Percentiles rank a stretch among this genome's conserved stretches.
These are phyloP conservation scores for Corchorus olitorius DNA, from an alignment of 345 rosid species.

Conservation along the genomic window DNA sequence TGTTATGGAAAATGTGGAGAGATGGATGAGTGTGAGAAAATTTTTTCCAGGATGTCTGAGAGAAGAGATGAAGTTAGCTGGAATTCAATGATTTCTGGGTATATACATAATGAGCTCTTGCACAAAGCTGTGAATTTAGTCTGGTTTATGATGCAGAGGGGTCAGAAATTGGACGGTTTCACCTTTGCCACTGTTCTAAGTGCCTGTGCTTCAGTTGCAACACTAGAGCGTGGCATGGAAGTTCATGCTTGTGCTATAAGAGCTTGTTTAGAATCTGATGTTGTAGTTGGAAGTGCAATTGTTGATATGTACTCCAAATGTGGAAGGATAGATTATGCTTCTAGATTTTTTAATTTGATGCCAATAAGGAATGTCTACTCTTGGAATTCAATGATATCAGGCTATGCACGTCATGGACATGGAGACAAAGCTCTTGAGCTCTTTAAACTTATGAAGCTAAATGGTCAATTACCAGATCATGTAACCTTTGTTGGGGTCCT, in stretches of 20 bases:
- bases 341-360: slow-evolving; percentile 68
- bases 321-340: slow-evolving; percentile 90
- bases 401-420: slow-evolving; percentile 85
- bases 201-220: slow-evolving; percentile 91
- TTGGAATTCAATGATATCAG: slow-evolving; percentile 95
- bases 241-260: slow-evolving; percentile 82
- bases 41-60: slow-evolving; percentile 76
- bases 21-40: slow-evolving; percentile 73
- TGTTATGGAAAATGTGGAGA: slow-evolving; percentile 86
- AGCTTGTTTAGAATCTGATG: slow-evolving; percentile 76
- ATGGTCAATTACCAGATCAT: slow-evolving; percentile 71
- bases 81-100: slow-evolving; percentile 93
- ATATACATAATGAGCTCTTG: slow-evolving; percentile 69
- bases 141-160: slow-evolving; percentile 74
- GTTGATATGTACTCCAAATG: slow-evolving; percentile 97
- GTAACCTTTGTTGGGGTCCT: slow-evolving; percentile 93
- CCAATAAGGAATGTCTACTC: slow-evolving; percentile 78
- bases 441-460: slow-evolving; percentile 64
- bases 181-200: slow-evolving; percentile 93
- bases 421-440: slow-evolving; percentile 70
- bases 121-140: slow-evolving; percentile 81
- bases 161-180: slow-evolving; percentile 72
- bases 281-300: slow-evolving; percentile 90
- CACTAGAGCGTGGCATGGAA: slow-evolving; percentile 92
- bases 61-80: slow-evolving; percentile 82